These are phyloP conservation scores for Macrolepiota fuliginosa DNA, from an alignment of 768 basidiomycete genomes.

Conservation along the genomic window DNA sequence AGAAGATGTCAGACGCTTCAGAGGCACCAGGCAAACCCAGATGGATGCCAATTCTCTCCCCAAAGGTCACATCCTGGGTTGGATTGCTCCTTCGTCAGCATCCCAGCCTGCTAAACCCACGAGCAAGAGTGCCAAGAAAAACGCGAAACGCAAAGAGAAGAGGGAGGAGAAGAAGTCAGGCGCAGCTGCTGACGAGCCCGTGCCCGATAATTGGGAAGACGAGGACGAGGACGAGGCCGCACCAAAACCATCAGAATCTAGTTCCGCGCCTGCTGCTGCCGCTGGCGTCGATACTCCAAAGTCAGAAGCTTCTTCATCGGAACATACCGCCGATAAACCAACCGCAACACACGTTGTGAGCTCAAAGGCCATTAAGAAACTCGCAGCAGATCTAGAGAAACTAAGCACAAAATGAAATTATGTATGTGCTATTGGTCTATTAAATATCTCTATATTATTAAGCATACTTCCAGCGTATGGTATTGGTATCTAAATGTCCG, in stretches of 20 bases:
- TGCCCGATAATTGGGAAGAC: slow-evolving; percentile 81
- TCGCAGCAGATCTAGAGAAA: slow-evolving; percentile 55
- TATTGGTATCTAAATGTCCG: slow-evolving; percentile 4
- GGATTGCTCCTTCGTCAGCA: slow-evolving; percentile 60
- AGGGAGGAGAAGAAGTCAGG: slow-evolving; percentile 48
- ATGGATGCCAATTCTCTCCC: slow-evolving; percentile 63
- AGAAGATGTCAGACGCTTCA: slow-evolving; percentile 88
- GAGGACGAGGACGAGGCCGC: slow-evolving; percentile 48
- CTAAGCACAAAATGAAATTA: slow-evolving; percentile 49
- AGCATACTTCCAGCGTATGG: slow-evolving; percentile 5
- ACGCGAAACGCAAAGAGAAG: slow-evolving; percentile 77
- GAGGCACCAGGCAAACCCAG: slow-evolving; percentile 72
- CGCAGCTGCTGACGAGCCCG: slow-evolving; percentile 27
- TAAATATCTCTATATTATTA: slow-evolving; percentile 17
- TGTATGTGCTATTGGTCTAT: slow-evolving; percentile 24
- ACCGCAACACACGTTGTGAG: slow-evolving; percentile 14
- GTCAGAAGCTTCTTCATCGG: slow-evolving; percentile 13
- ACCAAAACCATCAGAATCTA: slow-evolving; percentile 24
- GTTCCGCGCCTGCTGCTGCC: slow-evolving; percentile 17
- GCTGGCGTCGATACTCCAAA: slow-evolving; percentile 16
- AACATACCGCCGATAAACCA: slow-evolving; percentile 6
- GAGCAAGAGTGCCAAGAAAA: slow-evolving; percentile 82
- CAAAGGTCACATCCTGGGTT: slow-evolving; percentile 82
- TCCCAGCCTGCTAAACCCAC: slow-evolving; percentile 38
- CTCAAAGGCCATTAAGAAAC: slow-evolving; percentile 20